Evolutionary conservation across 345 rosid genomes (phyloP).

Genomic region (Populus ilicifolia): DNA sequence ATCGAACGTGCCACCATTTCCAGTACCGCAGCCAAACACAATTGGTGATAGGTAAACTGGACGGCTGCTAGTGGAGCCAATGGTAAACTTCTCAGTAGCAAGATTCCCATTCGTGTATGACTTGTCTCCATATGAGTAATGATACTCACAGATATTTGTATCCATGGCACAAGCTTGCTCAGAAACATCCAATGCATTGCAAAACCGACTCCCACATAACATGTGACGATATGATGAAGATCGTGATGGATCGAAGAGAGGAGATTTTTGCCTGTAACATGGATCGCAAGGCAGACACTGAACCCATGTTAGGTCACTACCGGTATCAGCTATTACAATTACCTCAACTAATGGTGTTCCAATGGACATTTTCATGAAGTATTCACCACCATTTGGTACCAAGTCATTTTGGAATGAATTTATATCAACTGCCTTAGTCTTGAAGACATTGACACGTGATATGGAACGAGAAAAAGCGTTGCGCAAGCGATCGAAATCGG

Average conservation of each 20-base stretch:
- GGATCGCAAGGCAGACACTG: constrained; percentile 58
- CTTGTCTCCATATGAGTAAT: constrained; percentile 44
- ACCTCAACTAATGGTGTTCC: constrained; percentile 48
- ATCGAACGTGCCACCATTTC: constrained; percentile 43
- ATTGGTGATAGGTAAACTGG: constrained; percentile 21
- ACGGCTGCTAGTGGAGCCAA: constrained; percentile 17
- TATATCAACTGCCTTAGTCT: not conserved
- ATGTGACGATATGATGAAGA: constrained; percentile 40
- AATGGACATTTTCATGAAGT: constrained; percentile 46
- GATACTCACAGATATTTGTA: constrained; percentile 34
- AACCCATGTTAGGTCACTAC: constrained; percentile 60
- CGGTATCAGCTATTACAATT: constrained; percentile 51
- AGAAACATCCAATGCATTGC: constrained; percentile 19
- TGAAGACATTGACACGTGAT: constrained; percentile 38
- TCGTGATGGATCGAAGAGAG: constrained; percentile 43
- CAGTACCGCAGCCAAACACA: constrained; percentile 52
- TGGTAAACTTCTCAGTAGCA: constrained; percentile 38
- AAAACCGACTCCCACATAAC: constrained; percentile 34
- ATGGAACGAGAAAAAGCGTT: constrained; percentile 45
- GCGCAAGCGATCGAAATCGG: constrained; percentile 34
- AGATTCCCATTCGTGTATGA: constrained; percentile 41
- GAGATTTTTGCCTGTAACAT: constrained; percentile 45
- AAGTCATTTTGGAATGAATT: constrained; percentile 36
- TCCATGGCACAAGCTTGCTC: constrained; percentile 26
- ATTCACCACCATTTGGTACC: constrained; percentile 41